Base-by-base conservation (phyloP, 768 basidiomycete genomes). In the Termitomyces titanicus region DNA sequence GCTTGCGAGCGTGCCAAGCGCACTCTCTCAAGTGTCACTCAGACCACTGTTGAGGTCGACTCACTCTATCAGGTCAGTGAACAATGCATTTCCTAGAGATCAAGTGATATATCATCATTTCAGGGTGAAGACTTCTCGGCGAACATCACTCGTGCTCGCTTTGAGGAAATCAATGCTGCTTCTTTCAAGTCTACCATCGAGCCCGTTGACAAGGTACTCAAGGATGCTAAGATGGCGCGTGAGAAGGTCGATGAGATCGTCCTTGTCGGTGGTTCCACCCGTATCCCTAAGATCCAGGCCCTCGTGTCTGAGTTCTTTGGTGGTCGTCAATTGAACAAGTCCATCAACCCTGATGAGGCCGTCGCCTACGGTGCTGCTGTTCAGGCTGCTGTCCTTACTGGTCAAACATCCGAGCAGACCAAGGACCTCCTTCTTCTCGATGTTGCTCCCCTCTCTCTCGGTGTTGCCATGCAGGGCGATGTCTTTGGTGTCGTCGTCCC, bases 381-480 rank as follows among this genome's bases (percentile, higher is more conserved):
- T 68, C 97, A 99, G 78, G 97, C 97, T 58, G 97, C 97, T 55
- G 91, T 99, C 69, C 92, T 99, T 60, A 97, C 97, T 63, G 94
- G 94, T 56, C 94, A 98, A 73, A 98, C 95, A 47, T 98, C 94
- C 34, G 97, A 99, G 64, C 96, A 98, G 81, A 99, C 97, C 56
- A 90, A 94, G 73, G 96, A 98, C 70, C 88, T 99, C 63, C 86
- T 99, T 67, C 86, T 99, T 65, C 94, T 99, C 66, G 97, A 99
- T 76, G 96, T 99, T 61, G 90, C 97, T 61, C 96, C 97, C 62
- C 83, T 99, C 56, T 98, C 95, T 59, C 90, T 99, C 66, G 96
- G 96, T 88, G 97, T 99, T 64, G 97, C 97, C 73, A 99, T 99
- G 97, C 97, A 99, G 75, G 97, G 97, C 69, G 97, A 99, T 71